Percentiles rank a stretch among this genome's conserved stretches.
phyloP scores from a whole-genome alignment of 2,329 filamentous ascomycete species.

The Teratosphaeria pseudoeucalypti region DNA sequence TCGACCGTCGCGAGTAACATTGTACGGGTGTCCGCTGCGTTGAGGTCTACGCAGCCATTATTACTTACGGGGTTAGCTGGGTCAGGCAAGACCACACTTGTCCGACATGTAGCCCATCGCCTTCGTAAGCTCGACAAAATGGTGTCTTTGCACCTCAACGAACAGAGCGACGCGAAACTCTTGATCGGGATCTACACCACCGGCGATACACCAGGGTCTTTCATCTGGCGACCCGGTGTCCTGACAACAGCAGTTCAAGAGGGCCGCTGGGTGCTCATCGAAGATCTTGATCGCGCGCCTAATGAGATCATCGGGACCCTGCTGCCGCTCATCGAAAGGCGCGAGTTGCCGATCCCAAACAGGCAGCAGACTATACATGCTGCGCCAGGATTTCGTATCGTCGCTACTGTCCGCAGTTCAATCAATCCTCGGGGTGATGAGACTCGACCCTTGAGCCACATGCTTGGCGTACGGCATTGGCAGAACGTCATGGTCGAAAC shows the following conservation, averaged over 20 bases:
- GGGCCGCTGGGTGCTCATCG: conserved; percentile 92
- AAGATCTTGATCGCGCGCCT: conserved; percentile 89
- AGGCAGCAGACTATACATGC: conserved; percentile 79
- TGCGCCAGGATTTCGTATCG: conserved; percentile 73
- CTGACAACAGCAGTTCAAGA: conserved; percentile 88
- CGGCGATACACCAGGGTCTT: conserved; percentile 75
- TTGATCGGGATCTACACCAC: conserved; percentile 90
- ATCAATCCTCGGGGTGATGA: conserved; percentile 57
- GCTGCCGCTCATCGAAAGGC: conserved; percentile 80
- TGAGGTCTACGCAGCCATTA: conserved; percentile 61
- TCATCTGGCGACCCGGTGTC: conserved; percentile 85
- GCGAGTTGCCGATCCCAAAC: conserved; percentile 82
- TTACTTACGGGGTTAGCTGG: conserved; percentile 75
- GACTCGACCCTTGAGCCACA: conserved; percentile 54
- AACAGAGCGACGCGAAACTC: conserved; percentile 96
- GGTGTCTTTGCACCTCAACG: conserved; percentile 92
- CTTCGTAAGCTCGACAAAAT: conserved; percentile 71
- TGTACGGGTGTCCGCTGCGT: conserved; percentile 52
- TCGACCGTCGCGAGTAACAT: conserved; percentile 64
- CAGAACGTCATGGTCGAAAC: conserved; percentile 59
- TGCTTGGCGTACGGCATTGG: conserved; percentile 85
- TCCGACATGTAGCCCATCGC: conserved; percentile 70
- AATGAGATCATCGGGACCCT: conserved; percentile 91
- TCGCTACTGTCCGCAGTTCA: conserved; percentile 76
- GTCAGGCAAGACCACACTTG: conserved; percentile 78